Percentiles rank a stretch among this genome's conserved stretches.
These are phyloP conservation scores for Lichtheimia ramosa DNA, from an alignment of 371 early-diverging fungal genomes.

Conservation along the genomic window DNA sequence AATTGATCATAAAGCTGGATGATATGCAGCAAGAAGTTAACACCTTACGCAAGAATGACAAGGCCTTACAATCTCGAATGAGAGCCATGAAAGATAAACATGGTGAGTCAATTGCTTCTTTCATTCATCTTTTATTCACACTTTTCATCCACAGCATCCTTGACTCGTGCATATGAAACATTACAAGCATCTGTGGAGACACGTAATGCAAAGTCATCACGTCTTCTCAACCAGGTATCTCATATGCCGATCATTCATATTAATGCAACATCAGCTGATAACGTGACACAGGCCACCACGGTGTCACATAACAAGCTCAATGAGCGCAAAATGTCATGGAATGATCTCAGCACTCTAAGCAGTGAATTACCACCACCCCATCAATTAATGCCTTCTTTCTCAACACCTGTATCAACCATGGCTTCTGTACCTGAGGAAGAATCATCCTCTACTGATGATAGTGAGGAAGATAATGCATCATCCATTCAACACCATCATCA, in stretches of 20 bases:
- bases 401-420: too few relatives aligned
- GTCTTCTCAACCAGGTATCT: too few relatives aligned
- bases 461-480: slow-evolving; percentile 2
- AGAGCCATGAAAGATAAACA: slow-evolving; percentile 19
- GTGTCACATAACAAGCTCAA: too few relatives aligned
- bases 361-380: too few relatives aligned
- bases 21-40: slow-evolving; percentile 43
- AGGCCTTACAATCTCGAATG: slow-evolving; percentile 28
- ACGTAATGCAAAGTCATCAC: too few relatives aligned
- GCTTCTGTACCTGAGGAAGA: too few relatives aligned
- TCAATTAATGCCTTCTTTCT: too few relatives aligned
- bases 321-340: too few relatives aligned
- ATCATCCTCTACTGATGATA: neutral
- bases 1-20: slow-evolving; percentile 24
- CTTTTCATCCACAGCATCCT: neutral
- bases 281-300: too few relatives aligned
- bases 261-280: too few relatives aligned
- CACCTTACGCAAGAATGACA: slow-evolving; percentile 33
- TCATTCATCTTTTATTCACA: neutral
- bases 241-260: too few relatives aligned
- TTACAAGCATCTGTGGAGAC: neutral
- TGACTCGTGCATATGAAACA: neutral
- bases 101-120: neutral
- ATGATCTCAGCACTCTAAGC: too few relatives aligned
- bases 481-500: slow-evolving; percentile 40